Base-by-base conservation (phyloP, 805 yeast species). In the Candida maltosa region DNA sequence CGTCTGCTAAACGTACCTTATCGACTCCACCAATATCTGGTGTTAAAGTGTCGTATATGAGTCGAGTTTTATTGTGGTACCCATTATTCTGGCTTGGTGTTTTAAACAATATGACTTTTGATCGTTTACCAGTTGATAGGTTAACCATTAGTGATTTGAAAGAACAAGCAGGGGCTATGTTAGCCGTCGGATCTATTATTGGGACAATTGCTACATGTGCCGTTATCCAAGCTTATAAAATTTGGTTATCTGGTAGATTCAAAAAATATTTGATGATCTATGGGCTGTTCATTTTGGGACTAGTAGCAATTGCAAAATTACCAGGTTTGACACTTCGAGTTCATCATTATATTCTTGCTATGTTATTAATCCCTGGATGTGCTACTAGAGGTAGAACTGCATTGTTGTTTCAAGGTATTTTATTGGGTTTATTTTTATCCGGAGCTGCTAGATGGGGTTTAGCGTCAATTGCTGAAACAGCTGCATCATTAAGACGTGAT, bases 381-480 rank as follows among this genome's bases (percentile, higher is more conserved):
- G 71, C 80, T 3, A 84, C 91, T 0, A 66, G 78, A 44, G 89
- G 93, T 0, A 52, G 75, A 26, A 69, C 85, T 0, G 88, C 89
- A 0, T 66, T 83, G 45, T 48, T 83, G 6, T 83, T 86, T 51
- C 96, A 89, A 54, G 97, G 97, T 2, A 73, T 91, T 1, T 62
- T 91, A 16, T 54, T 87, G 1, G 98, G 97, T 0, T 64, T 91
- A 29, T 70, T 84, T 32, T 67, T 88, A 5, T 83, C 89, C 16
- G 98, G 98, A 0, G 78, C 87, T 2, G 77, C 94, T 0, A 67
- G 94, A 37, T 91, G 98, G 98, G 97, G 93, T 37, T 80, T 84
- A 49, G 97, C 94, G 2, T 80, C 96, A 10, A 78, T 91, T 38
- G 78, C 85, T 1, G 96, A 91, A 51, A 86, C 96, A 0, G 73